A percentile compares a stretch with the other conserved stretches of the same genome.
Evolutionary conservation across 2,329 filamentous ascomycete genomes (phyloP).

Genomic region (Diaporthe humulicola): DNA sequence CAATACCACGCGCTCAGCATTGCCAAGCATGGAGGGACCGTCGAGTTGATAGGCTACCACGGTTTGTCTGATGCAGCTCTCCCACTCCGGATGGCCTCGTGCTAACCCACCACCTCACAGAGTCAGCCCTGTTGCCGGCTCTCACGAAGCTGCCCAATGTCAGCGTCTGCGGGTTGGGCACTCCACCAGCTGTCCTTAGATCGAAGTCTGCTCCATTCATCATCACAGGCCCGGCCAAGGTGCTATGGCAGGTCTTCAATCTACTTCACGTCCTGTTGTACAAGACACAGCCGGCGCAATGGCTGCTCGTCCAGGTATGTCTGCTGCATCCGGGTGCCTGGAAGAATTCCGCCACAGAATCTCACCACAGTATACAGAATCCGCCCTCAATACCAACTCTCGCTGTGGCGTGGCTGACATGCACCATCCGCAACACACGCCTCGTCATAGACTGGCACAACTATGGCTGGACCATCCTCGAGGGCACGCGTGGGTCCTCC

Average conservation of each 20-base stretch:
- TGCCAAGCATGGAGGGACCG: conserved; percentile 82
- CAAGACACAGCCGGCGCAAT: conserved; percentile 78
- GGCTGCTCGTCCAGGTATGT: conserved; percentile 84
- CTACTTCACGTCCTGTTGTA: conserved; percentile 82
- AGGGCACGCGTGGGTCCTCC: conserved; percentile 64
- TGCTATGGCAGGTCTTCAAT: conserved; percentile 82
- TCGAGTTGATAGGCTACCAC: conserved; percentile 89
- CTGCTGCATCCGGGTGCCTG: neutral
- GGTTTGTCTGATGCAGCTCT: conserved; percentile 62
- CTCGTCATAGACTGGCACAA: conserved; percentile 99
- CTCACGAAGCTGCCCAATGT: conserved; percentile 78
- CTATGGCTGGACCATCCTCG: conserved; percentile 95
- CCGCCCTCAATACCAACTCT: conserved; percentile 95
- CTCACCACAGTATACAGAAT: conserved; percentile 68
- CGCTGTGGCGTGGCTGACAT: conserved; percentile 78
- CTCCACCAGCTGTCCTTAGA: conserved; percentile 76
- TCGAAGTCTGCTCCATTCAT: conserved; percentile 82
- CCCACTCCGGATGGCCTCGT: neutral
- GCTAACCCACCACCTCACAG: conserved; percentile 54
- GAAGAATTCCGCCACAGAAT: neutral
- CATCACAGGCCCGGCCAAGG: conserved; percentile 84
- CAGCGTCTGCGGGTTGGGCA: conserved; percentile 76
- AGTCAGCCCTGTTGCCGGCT: conserved; percentile 78
- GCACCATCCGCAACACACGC: conserved; percentile 81
- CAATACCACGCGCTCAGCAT: conserved; percentile 97